phyloP scores from a whole-genome alignment of 305 asterid species.

The Plantago coronopus region DNA sequence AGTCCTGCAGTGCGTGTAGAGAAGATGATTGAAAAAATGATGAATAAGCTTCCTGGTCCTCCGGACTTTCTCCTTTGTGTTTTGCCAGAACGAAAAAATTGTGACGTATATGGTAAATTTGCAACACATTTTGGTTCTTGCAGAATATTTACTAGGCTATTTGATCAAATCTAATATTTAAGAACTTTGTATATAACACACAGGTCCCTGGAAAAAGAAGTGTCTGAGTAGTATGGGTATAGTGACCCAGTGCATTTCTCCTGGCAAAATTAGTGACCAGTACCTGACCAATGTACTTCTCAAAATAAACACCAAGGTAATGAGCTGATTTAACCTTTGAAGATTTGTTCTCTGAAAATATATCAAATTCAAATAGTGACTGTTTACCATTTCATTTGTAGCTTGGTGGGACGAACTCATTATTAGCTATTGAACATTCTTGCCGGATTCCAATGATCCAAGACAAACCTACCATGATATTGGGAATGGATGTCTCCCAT shows the following conservation, averaged over 20 bases:
- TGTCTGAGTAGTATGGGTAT: conserved; percentile 64
- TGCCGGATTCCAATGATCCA: conserved; percentile 47
- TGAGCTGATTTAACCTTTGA: conserved; percentile 16
- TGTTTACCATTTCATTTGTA: conserved; percentile 27
- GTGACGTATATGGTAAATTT: conserved; percentile 69
- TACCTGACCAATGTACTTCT: conserved; percentile 87
- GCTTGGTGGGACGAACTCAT: conserved; percentile 93
- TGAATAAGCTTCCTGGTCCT: conserved; percentile 55
- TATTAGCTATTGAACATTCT: conserved; percentile 67
- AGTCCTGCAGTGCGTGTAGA: conserved; percentile 75
- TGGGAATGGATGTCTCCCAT: conserved; percentile 96
- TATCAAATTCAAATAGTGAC: conserved; percentile 20
- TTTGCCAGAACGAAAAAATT: conserved; percentile 77
- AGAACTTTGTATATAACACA: conserved; percentile 22
- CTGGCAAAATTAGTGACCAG: conserved; percentile 65
- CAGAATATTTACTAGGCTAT: conserved; percentile 11
- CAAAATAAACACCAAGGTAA: conserved; percentile 88
- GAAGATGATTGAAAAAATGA: conserved; percentile 71
- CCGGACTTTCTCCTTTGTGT: conserved; percentile 87
- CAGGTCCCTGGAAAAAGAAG: conserved; percentile 97
- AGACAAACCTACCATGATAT: conserved; percentile 80
- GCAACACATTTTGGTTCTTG: conserved; percentile 10
- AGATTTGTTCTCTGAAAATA: conserved; percentile 11
- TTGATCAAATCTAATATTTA: conserved; percentile 10
- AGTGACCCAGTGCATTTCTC: conserved; percentile 77